Evolutionary conservation across 441 rosid species (phyloP).

Genomic region (Croton laevigatus): DNA sequence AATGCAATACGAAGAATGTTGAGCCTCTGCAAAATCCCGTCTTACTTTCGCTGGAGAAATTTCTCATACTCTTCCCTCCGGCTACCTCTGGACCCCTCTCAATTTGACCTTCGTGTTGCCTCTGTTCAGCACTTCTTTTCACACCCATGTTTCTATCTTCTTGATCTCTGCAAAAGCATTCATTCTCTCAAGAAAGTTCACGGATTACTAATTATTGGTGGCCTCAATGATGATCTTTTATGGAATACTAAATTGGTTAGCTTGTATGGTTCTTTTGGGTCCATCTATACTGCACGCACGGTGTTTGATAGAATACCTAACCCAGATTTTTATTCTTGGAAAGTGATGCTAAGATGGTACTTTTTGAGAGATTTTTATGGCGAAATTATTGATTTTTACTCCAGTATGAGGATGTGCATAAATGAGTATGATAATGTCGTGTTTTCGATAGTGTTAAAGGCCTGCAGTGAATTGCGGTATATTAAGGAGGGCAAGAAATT

Average conservation of each 20-base stretch:
- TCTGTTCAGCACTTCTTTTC: conserved; percentile 27
- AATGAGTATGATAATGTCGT: conserved; percentile 43
- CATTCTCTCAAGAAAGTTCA: conserved; percentile 45
- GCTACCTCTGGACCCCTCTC: neutral
- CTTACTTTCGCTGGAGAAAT: conserved; percentile 22
- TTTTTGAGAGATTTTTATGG: conserved; percentile 40
- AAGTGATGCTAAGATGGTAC: conserved; percentile 58
- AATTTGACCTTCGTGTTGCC: conserved; percentile 17
- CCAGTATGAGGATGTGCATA: conserved; percentile 36
- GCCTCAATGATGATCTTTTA: conserved; percentile 36
- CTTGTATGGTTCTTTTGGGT: conserved; percentile 58
- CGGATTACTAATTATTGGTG: conserved; percentile 40
- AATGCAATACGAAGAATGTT: neutral
- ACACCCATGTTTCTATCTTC: conserved; percentile 36
- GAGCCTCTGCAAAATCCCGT: conserved; percentile 15
- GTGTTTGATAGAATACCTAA: conserved; percentile 45
- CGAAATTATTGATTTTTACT: conserved; percentile 35
- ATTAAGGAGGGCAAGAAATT: conserved; percentile 46
- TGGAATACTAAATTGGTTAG: conserved; percentile 60
- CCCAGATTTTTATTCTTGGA: conserved; percentile 63
- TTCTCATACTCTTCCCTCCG: conserved; percentile 14
- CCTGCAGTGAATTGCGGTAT: conserved; percentile 41
- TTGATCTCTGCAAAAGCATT: conserved; percentile 44
- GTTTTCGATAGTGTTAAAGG: conserved; percentile 58
- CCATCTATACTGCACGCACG: conserved; percentile 44